Evolutionary conservation across 352 stramenopile genomes (phyloP), one percentile per base, ranked within the genome.

Genomic region (Elongisporangium prolatum): DNA sequence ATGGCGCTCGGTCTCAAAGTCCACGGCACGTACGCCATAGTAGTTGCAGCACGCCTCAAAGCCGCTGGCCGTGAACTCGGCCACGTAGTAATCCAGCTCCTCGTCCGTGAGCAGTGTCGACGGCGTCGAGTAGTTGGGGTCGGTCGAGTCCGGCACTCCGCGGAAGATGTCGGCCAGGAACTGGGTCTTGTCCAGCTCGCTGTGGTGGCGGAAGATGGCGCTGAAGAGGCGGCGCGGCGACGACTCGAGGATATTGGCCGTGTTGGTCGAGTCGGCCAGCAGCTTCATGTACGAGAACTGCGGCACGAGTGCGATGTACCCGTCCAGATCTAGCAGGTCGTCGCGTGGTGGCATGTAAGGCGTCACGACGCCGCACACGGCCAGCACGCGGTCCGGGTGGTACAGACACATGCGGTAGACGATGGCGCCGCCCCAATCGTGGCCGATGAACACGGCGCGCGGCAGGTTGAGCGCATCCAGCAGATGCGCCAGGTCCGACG

Each of bases 401-500:
- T 84, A 88, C 8, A 87, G 69, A 16, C 71, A 86, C 71, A 92
- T 87, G 60, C 72, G 77, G 75, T 76, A 92, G 34, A 86, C 77
- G 57, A 81, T 72, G 14, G 64, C 63, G 18, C 79, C 82, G 54
- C 82, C 82, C 82, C 82, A 91, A 56, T 91, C 79, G 59, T 91
- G 82, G 44, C 82, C 82, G 50, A 88, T 75, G 49, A 92, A 82
- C 50, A 90, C 80, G 14, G 76, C 77, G 51, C 83, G 75, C 22
- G 81, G 54, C 21, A 91, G 85, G 13, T 86, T 64, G 24, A 93
- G 56, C n/a, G 66, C 64, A 54, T 93, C 80, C 86, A 61, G 17
- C 53, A 21, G 52, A 2, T 57, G 69, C 0, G 62, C 70, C 4
- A 86, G 61, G 49, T 88, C 78, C 13, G 50, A 38, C 21, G 66